Evolutionary conservation across 768 basidiomycete genomes (phyloP), one percentile per base, ranked within the genome.

Genomic region (Pisolithus sp.): DNA sequence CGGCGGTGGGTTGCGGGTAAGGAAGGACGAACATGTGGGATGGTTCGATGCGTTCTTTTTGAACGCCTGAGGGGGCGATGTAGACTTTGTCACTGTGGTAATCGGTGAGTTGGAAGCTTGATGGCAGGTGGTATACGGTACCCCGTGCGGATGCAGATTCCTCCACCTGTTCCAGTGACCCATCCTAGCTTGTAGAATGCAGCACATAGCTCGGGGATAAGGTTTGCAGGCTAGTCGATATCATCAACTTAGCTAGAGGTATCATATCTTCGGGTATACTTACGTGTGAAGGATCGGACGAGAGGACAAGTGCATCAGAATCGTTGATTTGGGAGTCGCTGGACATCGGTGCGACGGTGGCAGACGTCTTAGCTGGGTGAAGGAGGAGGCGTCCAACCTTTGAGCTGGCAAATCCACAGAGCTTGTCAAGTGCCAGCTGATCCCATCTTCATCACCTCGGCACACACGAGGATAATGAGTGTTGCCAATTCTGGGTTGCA

Each of bases 131-230:
- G 17, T 39, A 43, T 15, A 9, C 63, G 81, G 13, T 54, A 86
- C 88, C 77, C 82, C 40, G 74, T 66, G 18, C 86, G 79, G 54
- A 91, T 90, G 54, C 80, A 82, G 53, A 89, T 89, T 1, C 88
- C 88, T 23, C 82, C 83, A 6, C 90, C 91, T 2, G 92, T 93
- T 15, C 92, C 91, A 3, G 91, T 93, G 1, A 93, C 92, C 92
- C 92, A 93, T 13, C 92, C 92, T 20, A 93, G 78, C 69, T 55
- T 77, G 77, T 93, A 93, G 68, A 94, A 93, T 6, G 82, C 79
- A 41, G 80, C 73, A 66, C 92, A 94, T 1, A 94, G 76, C 62
- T 89, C 87, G 30, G 87, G 87, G 49, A 93, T 93, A 55, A 93
- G 76, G 67, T 91, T 93, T n/a, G 92, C 92, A 18, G 92, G 91